These are phyloP conservation scores for Penicillium brasilianum DNA, from an alignment of 2,329 filamentous ascomycete genomes.

Conservation along the genomic window DNA sequence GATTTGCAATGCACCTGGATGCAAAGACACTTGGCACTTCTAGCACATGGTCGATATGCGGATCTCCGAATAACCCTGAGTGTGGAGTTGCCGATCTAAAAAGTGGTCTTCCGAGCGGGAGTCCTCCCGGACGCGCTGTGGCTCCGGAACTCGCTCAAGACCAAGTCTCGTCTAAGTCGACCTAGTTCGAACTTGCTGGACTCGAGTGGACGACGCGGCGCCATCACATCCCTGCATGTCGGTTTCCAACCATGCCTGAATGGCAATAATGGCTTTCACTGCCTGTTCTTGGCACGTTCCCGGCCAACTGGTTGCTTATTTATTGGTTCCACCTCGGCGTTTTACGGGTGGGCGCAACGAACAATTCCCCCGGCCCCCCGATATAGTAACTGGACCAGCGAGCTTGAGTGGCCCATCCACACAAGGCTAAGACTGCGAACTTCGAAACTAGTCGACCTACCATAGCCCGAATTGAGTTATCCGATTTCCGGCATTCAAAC, in stretches of 20 bases:
- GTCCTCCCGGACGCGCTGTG: background rate
- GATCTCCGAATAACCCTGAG: conserved; percentile 1
- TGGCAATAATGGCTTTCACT: conserved; percentile 4
- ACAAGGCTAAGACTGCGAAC: conserved; percentile 1
- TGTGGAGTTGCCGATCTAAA: conserved; percentile 9
- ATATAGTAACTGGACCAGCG: conserved; percentile 1
- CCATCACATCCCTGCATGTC: conserved; percentile 2
- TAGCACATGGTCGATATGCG: conserved; percentile 9
- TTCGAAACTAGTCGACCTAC: background rate
- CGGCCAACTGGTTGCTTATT: conserved; percentile 4
- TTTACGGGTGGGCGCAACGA: background rate
- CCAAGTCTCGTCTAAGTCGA: background rate
- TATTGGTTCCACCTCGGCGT: background rate
- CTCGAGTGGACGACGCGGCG: background rate
- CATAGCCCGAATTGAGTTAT: background rate
- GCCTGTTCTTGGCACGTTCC: background rate
- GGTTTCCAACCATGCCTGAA: background rate
- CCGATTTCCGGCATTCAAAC: conserved; percentile 1
- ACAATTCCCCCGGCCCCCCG: background rate
- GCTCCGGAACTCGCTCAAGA: background rate
- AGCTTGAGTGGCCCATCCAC: background rate
- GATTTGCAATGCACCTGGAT: conserved; percentile 5
- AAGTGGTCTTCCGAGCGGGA: conserved; percentile 1
- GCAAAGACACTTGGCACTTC: conserved; percentile 5
- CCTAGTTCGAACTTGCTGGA: background rate